Evolutionary conservation across 352 stramenopile genomes (phyloP).

Genomic region (Globisporangium megalacanthum): DNA sequence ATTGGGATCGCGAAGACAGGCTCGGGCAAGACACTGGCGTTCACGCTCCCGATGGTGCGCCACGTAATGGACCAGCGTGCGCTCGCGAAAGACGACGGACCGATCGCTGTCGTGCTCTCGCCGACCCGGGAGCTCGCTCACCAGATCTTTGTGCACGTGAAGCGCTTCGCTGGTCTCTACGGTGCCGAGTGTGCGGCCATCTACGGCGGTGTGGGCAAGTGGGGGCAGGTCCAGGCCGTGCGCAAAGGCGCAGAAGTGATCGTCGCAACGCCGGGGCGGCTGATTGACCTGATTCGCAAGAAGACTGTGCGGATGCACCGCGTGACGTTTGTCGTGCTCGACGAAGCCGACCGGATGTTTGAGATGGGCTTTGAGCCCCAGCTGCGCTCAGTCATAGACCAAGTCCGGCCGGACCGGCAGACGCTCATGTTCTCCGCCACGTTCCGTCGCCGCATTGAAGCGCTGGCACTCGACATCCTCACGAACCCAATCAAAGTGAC

Average conservation of each 20-base stretch:
- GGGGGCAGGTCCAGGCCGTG: constrained; percentile 75
- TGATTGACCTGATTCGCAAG: constrained; percentile 86
- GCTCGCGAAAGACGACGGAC: constrained; percentile 63
- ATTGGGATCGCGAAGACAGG: constrained; percentile 94
- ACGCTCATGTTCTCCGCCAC: constrained; percentile 88
- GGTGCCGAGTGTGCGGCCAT: constrained; percentile 69
- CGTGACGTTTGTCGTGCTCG: constrained; percentile 84
- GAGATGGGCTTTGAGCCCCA: constrained; percentile 87
- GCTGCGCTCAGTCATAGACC: constrained; percentile 69
- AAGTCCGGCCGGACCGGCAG: constrained; percentile 82
- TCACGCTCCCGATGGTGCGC: constrained; percentile 93
- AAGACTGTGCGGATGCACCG: constrained; percentile 52
- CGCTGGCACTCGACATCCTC: constrained; percentile 75
- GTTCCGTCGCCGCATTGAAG: constrained; percentile 67
- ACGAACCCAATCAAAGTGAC: constrained; percentile 78
- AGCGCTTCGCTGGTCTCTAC: constrained; percentile 73
- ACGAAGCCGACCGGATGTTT: constrained; percentile 89
- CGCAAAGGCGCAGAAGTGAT: constrained; percentile 72
- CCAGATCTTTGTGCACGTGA: constrained; percentile 80
- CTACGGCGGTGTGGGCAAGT: constrained; percentile 80
- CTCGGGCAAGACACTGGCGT: constrained; percentile 97
- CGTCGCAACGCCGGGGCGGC: constrained; percentile 67
- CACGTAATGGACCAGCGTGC: constrained; percentile 87
- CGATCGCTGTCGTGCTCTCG: constrained; percentile 74
- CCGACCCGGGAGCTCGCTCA: constrained; percentile 80